Evolutionary conservation across 805 yeast species (phyloP).

Genomic region (Yamadazyma phyllophila): DNA sequence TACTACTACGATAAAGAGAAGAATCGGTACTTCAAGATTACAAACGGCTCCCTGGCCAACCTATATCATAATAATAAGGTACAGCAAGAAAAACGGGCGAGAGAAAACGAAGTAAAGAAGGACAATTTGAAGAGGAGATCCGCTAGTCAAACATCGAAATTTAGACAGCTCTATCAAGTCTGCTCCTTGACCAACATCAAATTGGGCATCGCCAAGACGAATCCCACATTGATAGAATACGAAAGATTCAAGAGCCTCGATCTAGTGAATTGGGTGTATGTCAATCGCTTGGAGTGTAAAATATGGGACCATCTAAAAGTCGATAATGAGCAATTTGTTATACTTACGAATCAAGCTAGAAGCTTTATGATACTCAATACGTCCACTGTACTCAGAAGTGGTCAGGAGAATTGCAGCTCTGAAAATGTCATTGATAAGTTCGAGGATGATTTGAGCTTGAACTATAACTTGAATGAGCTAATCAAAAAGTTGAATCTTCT

Average conservation of each 20-base stretch:
- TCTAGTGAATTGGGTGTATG: constrained; percentile 2
- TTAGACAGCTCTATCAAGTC: constrained; percentile 7
- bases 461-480: constrained; percentile 9
- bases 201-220: constrained; percentile 11
- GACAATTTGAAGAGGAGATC: constrained; percentile 2
- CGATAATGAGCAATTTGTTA: constrained; percentile 4
- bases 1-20: constrained; percentile 27
- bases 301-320: constrained; percentile 13
- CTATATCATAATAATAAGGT: constrained; percentile 30
- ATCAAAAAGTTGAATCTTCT: constrained; percentile 9
- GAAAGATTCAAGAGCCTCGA: constrained; percentile 9
- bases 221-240: constrained; percentile 9
- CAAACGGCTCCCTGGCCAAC: constrained; percentile 24
- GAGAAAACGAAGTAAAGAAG: constrained; percentile 7
- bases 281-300: constrained; percentile 8
- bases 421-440: constrained; percentile 1
- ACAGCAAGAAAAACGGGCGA: constrained; percentile 21
- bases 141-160: constrained; percentile 6
- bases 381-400: constrained; percentile 1
- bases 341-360: constrained; percentile 13
- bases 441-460: constrained; percentile 7
- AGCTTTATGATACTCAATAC: constrained; percentile 10
- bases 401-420: not conserved
- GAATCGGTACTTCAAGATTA: constrained; percentile 30
- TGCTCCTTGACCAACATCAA: constrained; percentile 8